Evolutionary conservation across 495 filamentous ascomycete genomes (phyloP).

Genomic region (Amphirosellinia nigrospora): DNA sequence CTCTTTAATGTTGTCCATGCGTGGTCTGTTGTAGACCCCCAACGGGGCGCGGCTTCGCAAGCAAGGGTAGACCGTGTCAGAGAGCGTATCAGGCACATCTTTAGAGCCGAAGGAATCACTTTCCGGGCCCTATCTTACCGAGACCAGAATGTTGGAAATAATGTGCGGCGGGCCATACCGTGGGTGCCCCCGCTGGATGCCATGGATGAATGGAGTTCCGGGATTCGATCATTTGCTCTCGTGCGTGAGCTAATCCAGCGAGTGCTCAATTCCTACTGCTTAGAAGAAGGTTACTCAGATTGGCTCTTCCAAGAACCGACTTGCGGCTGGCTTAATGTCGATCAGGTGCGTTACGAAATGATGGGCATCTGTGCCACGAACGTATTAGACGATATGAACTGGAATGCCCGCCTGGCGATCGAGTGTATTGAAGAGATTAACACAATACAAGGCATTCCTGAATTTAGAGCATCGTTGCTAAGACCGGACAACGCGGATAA

Average conservation of each 20-base stretch:
- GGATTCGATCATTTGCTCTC: conserved; percentile 17
- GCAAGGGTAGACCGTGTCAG: not conserved
- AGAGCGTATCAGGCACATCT: not conserved
- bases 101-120: not conserved
- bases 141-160: not conserved
- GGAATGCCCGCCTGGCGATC: conserved; percentile 11
- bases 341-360: conserved; percentile 22
- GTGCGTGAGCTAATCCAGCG: conserved; percentile 12
- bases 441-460: not conserved
- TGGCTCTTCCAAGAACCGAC: not conserved
- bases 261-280: conserved; percentile 3
- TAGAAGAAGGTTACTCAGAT: not conserved
- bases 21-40: conserved; percentile 20
- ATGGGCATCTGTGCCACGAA: conserved; percentile 17
- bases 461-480: conserved; percentile 59
- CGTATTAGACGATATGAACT: conserved; percentile 15
- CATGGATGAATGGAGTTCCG: not conserved
- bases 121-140: not conserved
- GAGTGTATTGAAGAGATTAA: conserved; percentile 1
- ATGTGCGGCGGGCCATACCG: not conserved
- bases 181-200: conserved; percentile 3
- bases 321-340: conserved; percentile 22
- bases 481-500: conserved; percentile 37
- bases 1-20: not conserved
- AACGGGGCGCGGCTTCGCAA: not conserved